Evolutionary conservation across 208 protist genomes (phyloP).

Genomic region (Leishmania amazonensis): DNA sequence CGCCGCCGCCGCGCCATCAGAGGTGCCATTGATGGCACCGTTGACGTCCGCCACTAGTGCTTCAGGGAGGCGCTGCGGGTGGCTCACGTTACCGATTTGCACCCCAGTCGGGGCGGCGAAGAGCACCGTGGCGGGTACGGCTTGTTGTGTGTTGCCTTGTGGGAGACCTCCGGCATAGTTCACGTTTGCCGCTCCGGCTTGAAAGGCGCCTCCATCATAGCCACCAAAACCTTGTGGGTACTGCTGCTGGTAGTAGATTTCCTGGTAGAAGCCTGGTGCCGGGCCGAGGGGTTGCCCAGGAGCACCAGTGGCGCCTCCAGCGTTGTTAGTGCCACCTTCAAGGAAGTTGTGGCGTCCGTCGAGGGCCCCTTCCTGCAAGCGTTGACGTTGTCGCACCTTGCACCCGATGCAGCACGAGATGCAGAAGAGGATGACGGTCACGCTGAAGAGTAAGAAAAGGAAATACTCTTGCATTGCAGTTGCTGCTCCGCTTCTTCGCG

Average conservation of each 20-base stretch:
- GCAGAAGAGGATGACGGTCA: neutral
- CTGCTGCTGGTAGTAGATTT: slow-evolving; percentile 26
- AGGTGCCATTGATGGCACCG: neutral
- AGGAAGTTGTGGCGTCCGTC: neutral
- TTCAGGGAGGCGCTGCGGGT: slow-evolving; percentile 20
- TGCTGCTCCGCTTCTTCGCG: neutral
- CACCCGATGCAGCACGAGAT: slow-evolving; percentile 1
- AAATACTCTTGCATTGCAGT: slow-evolving; percentile 4
- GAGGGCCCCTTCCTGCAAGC: neutral
- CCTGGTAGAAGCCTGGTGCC: neutral
- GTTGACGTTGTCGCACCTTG: neutral
- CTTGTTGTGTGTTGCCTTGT: neutral
- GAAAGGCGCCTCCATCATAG: neutral
- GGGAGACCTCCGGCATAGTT: neutral
- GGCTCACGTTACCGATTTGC: neutral
- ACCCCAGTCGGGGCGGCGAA: slow-evolving; percentile 13
- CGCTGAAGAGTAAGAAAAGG: neutral
- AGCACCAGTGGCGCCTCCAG: neutral
- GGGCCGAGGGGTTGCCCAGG: neutral
- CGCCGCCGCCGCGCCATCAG: neutral
- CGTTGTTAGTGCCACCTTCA: neutral
- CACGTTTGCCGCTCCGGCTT: neutral
- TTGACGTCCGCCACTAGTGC: slow-evolving; percentile 5
- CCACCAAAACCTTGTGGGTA: neutral
- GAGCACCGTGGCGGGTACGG: slow-evolving; percentile 11